These are phyloP conservation scores for Aureobasidium sp. DNA, from an alignment of 2,329 filamentous ascomycete genomes.

Conservation along the genomic window DNA sequence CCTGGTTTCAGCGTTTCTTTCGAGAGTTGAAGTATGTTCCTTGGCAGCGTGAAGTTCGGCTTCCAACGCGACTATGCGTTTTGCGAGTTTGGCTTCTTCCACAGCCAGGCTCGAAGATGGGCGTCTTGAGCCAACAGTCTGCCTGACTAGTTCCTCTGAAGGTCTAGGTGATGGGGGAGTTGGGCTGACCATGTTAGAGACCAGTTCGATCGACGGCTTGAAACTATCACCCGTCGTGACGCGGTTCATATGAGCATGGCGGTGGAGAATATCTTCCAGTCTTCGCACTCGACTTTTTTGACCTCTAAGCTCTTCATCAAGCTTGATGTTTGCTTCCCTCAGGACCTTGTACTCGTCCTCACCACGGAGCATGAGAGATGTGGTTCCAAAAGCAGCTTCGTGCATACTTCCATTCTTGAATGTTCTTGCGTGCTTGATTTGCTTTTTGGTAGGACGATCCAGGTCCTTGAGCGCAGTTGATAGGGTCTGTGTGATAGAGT, in stretches of 20 bases:
- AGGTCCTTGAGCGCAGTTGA: constrained; percentile 70
- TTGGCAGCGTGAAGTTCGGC: constrained; percentile 67
- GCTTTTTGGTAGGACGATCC: constrained; percentile 73
- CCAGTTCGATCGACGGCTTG: constrained; percentile 13
- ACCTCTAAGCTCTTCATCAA: constrained; percentile 57
- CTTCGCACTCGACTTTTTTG: constrained; percentile 92
- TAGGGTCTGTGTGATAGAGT: constrained; percentile 61
- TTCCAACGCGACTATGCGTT: constrained; percentile 61
- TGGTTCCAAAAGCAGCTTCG: constrained; percentile 79
- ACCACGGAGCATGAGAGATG: constrained; percentile 75
- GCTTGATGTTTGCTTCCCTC: constrained; percentile 47
- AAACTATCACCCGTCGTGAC: constrained; percentile 29
- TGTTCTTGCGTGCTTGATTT: constrained; percentile 76
- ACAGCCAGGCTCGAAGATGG: constrained; percentile 53
- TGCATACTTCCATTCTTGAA: constrained; percentile 97
- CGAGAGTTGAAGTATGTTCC: constrained; percentile 55
- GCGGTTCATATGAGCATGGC: constrained; percentile 56
- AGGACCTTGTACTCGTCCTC: constrained; percentile 64
- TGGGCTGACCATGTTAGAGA: constrained; percentile 10
- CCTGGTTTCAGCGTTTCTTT: constrained; percentile 55
- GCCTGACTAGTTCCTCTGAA: constrained; percentile 42
- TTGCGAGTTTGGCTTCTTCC: constrained; percentile 52
- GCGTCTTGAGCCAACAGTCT: constrained; percentile 50
- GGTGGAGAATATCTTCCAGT: constrained; percentile 83
- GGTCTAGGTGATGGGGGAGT: constrained; percentile 24